phyloP scores from a whole-genome alignment of 495 filamentous ascomycete species.

The Aspergillus ostianus region DNA sequence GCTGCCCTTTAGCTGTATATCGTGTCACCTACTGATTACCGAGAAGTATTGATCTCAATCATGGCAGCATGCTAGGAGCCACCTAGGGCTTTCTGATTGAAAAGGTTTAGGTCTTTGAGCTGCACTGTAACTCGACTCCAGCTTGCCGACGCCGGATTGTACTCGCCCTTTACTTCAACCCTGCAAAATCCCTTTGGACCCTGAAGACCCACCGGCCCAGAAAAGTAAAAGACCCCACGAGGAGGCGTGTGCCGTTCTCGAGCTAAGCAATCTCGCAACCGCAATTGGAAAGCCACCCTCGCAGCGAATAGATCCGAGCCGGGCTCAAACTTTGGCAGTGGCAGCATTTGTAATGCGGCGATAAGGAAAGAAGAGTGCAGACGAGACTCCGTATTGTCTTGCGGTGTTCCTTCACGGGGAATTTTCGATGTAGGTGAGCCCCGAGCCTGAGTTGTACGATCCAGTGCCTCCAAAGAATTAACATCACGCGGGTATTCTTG shows the following conservation, averaged over 20 bases:
- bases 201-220: conserved; percentile 64
- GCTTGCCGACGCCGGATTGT: conserved; percentile 51
- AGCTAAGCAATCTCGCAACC: conserved; percentile 39
- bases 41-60: background rate
- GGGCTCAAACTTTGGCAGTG: conserved; percentile 36
- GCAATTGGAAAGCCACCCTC: conserved; percentile 52
- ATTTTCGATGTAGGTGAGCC: conserved; percentile 14
- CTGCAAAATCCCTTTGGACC: conserved; percentile 55
- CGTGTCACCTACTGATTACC: background rate
- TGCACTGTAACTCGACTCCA: conserved; percentile 37
- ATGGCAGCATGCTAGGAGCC: conserved; percentile 4
- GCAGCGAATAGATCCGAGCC: conserved; percentile 41
- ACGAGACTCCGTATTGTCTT: conserved; percentile 24
- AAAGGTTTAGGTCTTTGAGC: conserved; percentile 34
- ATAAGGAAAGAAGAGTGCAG: conserved; percentile 33
- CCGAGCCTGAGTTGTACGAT: conserved; percentile 24
- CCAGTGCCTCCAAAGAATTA: conserved; percentile 20
- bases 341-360: conserved; percentile 36
- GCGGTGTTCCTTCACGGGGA: conserved; percentile 16
- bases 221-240: conserved; percentile 62
- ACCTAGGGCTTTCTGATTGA: conserved; percentile 30
- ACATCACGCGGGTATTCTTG: conserved; percentile 17
- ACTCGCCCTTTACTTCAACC: conserved; percentile 58
- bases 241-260: conserved; percentile 42
- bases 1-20: background rate